Base-by-base conservation (phyloP, 306 rosid genomes). In the Cicer judaicum region DNA sequence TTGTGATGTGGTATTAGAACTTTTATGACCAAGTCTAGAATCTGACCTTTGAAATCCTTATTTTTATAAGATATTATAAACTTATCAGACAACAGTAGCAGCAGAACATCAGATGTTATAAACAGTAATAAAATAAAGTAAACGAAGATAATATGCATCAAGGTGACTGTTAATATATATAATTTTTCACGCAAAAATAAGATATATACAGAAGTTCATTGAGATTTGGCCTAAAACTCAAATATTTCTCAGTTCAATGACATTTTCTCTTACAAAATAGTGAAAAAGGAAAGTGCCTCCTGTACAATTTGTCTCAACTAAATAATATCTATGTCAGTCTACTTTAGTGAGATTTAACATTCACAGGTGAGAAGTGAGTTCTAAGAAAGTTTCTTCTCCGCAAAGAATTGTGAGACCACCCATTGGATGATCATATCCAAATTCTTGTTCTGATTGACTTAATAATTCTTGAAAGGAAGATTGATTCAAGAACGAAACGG, bases 381-480 rank as follows among this genome's bases (percentile, higher is more conserved):
- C 21, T 16, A 67, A 10, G 75, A 77, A 68, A 10, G 47, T 59
- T 16, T 68, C 70, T 43, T 77, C 62, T 12, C 19, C 2, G 41
- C 79, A 82, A 16, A 76, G 79, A 42, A 82, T 78, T 41, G 82
- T 82, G 73, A 82, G 75, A 29, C 5, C 36, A 29, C 36, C 36
- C 36, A 29, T 29, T 29, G 5, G 36, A 29, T 29, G 36, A 29
- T 29, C 36, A 29, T 29, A 29, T 29, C 36, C 36, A 29, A 29
- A 29, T 29, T 29, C 36, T 29, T 29, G 16, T n/a, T 66, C 67
- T 1, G 54, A 79, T 52, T 52, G 72, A 55, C 48, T 49, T 11
- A 84, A 1, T 56, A 84, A 60, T 1, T 80, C 77, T 76, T 76
- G 84, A 38, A 84, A 84, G 34, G 70, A 8, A 14, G 80, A 42